Percentiles rank a stretch among this genome's conserved stretches.
These are phyloP conservation scores for Chlorella sorokiniana DNA, from an alignment of 139 green algal genomes.

Conservation along the genomic window DNA sequence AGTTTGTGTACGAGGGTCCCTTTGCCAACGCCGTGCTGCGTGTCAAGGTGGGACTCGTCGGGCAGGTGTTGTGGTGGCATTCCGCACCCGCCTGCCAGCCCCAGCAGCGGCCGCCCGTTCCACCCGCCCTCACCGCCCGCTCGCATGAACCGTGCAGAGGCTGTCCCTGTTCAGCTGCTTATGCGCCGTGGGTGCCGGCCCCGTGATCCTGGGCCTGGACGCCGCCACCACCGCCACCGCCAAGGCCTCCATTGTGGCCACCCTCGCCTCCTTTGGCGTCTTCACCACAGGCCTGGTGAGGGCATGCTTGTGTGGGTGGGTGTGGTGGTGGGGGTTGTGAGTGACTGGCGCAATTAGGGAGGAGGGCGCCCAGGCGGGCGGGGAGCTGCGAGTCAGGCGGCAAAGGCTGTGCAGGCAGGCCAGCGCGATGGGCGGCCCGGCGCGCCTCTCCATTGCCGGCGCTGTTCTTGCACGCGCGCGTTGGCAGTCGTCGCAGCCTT, in stretches of 20 bases:
- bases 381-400: too few species aligned
- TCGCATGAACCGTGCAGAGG: conserved; percentile 26
- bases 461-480: neutral
- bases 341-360: neutral
- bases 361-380: too few species aligned
- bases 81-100: too few species aligned
- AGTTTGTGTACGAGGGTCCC: conserved; percentile 29
- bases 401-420: too few species aligned
- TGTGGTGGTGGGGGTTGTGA: neutral
- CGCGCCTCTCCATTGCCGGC: too few species aligned
- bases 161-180: conserved; percentile 59
- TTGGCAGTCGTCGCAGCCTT: neutral
- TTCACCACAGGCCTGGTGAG: conserved; percentile 57
- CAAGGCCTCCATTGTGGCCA: conserved; percentile 47
- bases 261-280: conserved; percentile 48
- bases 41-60: conserved; percentile 26
- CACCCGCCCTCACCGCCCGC: neutral
- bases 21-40: conserved; percentile 23
- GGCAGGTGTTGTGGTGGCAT: too few species aligned
- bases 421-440: too few species aligned
- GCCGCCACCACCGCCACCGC: conserved; percentile 25
- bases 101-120: too few species aligned
- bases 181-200: conserved; percentile 40
- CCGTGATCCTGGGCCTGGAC: conserved; percentile 50
- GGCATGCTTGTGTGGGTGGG: neutral